phyloP scores from a whole-genome alignment of 2,329 filamentous ascomycete species.

The Pseudonectria buxi region DNA sequence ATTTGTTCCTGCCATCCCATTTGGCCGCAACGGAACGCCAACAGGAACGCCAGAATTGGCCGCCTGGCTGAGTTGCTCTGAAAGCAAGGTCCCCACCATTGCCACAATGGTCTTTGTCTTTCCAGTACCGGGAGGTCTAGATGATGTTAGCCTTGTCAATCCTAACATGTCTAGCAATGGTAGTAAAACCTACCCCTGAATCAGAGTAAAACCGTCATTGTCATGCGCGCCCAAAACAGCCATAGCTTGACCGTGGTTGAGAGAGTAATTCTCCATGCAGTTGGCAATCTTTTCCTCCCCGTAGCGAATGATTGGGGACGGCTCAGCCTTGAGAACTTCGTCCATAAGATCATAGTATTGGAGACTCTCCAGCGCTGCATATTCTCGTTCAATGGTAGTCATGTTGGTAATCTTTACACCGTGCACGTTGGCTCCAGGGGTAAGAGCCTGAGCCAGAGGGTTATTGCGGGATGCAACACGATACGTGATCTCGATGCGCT shows the following conservation, averaged over 20 bases:
- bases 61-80: slow-evolving; percentile 29
- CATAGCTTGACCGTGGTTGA: slow-evolving; percentile 85
- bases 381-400: slow-evolving; percentile 92
- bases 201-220: slow-evolving; percentile 94
- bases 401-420: slow-evolving; percentile 86
- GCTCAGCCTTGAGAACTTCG: slow-evolving; percentile 82
- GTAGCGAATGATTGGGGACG: slow-evolving; percentile 81
- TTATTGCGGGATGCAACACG: slow-evolving; percentile 65
- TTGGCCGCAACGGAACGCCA: slow-evolving; percentile 24
- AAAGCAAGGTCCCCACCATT: slow-evolving; percentile 77
- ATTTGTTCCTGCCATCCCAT: slow-evolving; percentile 11
- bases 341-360: slow-evolving; percentile 95
- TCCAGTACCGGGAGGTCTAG: slow-evolving; percentile 82
- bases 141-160: slow-evolving; percentile 23
- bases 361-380: slow-evolving; percentile 80
- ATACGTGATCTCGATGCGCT: slow-evolving; percentile 76
- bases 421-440: slow-evolving; percentile 62
- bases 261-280: slow-evolving; percentile 67
- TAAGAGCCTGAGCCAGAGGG: slow-evolving; percentile 55
- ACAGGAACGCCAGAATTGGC: slow-evolving; percentile 27
- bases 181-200: slow-evolving; percentile 64
- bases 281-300: slow-evolving; percentile 63
- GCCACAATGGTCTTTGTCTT: slow-evolving; percentile 98
- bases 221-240: slow-evolving; percentile 88
- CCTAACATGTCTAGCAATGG: no score